These are phyloP conservation scores for Claviceps sp. DNA, from an alignment of 2,329 filamentous ascomycete species.

Conservation along the genomic window DNA sequence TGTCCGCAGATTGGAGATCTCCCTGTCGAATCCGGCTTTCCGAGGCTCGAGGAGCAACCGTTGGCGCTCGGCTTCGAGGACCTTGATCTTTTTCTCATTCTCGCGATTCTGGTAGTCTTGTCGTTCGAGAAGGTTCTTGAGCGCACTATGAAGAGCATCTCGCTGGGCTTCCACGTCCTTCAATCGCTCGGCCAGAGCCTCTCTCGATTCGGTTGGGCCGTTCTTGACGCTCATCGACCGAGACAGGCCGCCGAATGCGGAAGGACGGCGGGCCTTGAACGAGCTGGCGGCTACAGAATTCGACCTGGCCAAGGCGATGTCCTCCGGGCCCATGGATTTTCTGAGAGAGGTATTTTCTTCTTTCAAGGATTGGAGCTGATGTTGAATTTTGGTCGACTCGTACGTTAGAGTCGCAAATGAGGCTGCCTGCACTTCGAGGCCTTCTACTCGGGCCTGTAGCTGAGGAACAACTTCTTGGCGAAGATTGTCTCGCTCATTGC, in stretches of 20 bases:
- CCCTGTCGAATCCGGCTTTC: slow-evolving; percentile 68
- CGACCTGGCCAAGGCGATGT: slow-evolving; percentile 38
- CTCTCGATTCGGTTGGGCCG: slow-evolving; percentile 42
- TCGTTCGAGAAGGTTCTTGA: slow-evolving; percentile 73
- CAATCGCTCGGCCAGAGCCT: slow-evolving; percentile 61
- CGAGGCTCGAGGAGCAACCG: slow-evolving; percentile 55
- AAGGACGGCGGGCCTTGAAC: slow-evolving; percentile 25
- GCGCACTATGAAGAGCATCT: slow-evolving; percentile 76
- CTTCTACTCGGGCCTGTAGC: slow-evolving; percentile 61
- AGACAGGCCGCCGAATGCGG: slow-evolving; percentile 31
- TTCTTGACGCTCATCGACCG: slow-evolving; percentile 47
- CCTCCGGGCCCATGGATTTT: slow-evolving; percentile 18
- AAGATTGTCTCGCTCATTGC: slow-evolving; percentile 83
- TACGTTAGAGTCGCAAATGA: slow-evolving; percentile 63
- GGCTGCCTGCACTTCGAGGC: slow-evolving; percentile 59
- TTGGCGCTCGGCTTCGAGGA: slow-evolving; percentile 67
- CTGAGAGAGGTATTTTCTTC: slow-evolving; percentile 50
- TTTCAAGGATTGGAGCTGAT: slow-evolving; percentile 63
- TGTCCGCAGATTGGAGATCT: slow-evolving; percentile 64
- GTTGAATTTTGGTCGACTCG: slow-evolving; percentile 73
- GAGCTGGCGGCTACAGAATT: slow-evolving; percentile 51
- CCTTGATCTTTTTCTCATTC: slow-evolving; percentile 65
- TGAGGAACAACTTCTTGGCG: slow-evolving; percentile 78
- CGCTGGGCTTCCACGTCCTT: slow-evolving; percentile 91
- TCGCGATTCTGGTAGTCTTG: slow-evolving; percentile 76